Conservation (phyloP, 2,329 filamentous ascomycete genomes). For the Stylonectria norvegica region DNA sequence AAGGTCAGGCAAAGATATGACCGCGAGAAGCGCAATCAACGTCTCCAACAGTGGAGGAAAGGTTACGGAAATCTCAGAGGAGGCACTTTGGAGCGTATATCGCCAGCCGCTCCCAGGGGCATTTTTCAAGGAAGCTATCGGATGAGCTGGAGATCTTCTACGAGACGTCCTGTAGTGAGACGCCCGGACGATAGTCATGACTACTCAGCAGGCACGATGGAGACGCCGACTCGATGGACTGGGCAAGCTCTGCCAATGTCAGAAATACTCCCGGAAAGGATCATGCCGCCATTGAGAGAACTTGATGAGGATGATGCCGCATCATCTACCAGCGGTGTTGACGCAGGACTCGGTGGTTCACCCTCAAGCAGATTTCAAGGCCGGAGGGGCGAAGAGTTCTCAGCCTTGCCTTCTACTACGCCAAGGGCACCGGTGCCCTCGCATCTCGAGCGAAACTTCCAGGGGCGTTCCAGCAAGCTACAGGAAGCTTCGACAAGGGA, state of each 20-base stretch:
- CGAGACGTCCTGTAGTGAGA: constrained; percentile 21
- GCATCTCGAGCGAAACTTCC: constrained; percentile 38
- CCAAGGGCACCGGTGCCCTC: constrained; percentile 41
- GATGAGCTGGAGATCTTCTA: constrained; percentile 26
- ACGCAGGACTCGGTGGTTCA: constrained; percentile 17
- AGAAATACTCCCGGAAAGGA: constrained; percentile 25
- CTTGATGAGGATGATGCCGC: constrained; percentile 27
- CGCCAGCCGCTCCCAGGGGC: too few relatives aligned
- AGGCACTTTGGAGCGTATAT: constrained; percentile 3
- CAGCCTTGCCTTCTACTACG: constrained; percentile 38
- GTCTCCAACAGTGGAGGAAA: constrained; percentile 32
- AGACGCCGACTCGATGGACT: constrained; percentile 48
- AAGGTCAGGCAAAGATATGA: constrained; percentile 32
- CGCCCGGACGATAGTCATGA: constrained; percentile 21
- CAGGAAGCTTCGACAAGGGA: constrained; percentile 2
- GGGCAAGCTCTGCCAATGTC: constrained; percentile 38
- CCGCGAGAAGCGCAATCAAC: constrained; percentile 30
- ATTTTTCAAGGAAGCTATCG: constrained; percentile 17
- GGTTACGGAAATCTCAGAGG: constrained; percentile 14
- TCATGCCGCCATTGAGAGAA: constrained; percentile 32
- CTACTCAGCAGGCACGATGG: constrained; percentile 23
- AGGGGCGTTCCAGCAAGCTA: constrained; percentile 17
- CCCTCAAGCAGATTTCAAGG: constrained; percentile 20
- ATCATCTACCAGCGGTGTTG: constrained; percentile 22
- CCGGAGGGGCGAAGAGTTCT: constrained; percentile 17